phyloP scores from a whole-genome alignment of 441 rosid genomes.

The Pelargonium australe region DNA sequence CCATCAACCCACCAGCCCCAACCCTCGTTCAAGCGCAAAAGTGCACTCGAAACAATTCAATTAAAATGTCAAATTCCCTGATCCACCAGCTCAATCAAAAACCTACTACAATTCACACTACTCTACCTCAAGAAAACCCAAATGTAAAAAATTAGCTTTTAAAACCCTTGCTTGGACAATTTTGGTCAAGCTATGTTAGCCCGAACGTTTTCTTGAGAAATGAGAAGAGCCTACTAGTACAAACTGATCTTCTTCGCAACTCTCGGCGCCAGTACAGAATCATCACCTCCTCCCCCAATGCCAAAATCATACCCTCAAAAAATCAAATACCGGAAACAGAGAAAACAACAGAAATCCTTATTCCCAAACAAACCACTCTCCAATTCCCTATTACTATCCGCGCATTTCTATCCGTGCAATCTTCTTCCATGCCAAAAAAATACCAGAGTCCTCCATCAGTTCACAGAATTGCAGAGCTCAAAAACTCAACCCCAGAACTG shows the following conservation, averaged over 20 bases:
- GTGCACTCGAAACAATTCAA: slow-evolving; percentile 7
- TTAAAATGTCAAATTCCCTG: background rate
- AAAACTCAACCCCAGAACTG: slow-evolving; percentile 16
- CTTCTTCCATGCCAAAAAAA: slow-evolving; percentile 36
- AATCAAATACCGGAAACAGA: slow-evolving; percentile 17
- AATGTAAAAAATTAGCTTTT: background rate
- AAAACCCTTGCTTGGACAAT: background rate
- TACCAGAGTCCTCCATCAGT: slow-evolving; percentile 20
- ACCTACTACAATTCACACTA: background rate
- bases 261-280: slow-evolving; percentile 23
- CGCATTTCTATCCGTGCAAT: slow-evolving; percentile 27
- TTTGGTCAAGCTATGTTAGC: slow-evolving; percentile 22
- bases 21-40: slow-evolving; percentile 15
- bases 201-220: slow-evolving; percentile 32
- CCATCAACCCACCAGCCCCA: slow-evolving; percentile 19
- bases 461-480: slow-evolving; percentile 23
- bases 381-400: slow-evolving; percentile 19
- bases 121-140: background rate
- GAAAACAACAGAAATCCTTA: slow-evolving; percentile 18
- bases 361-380: slow-evolving; percentile 10
- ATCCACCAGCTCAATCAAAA: slow-evolving; percentile 3
- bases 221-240: slow-evolving; percentile 23
- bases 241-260: slow-evolving; percentile 27
- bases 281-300: slow-evolving; percentile 27
- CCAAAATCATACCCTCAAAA: slow-evolving; percentile 28